Base-by-base conservation (phyloP, 2,329 filamentous ascomycete genomes). In the Penicillium sp. region DNA sequence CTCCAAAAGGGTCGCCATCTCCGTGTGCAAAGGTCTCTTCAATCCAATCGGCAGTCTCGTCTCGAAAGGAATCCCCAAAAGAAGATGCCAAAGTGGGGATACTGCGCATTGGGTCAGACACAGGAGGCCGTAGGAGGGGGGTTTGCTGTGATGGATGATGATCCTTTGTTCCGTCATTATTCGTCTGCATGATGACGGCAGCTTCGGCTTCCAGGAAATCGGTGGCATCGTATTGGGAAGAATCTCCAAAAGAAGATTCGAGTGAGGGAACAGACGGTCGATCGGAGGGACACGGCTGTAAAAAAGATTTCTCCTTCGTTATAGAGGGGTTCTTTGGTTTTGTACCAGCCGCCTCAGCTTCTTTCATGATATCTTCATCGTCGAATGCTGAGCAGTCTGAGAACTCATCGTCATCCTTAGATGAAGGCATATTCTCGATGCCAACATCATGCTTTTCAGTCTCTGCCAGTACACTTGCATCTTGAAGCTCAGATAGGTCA, bases 321-420 rank as follows among this genome's bases (percentile, higher is more conserved):
- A 42, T n/a, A 46, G 49, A 14, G 16, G 26, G 40, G 11, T n/a
- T 40, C 14, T 46, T 47, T 27, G 40, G 30, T 51, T 36, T 35
- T 5, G 46, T 46, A 35, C 53, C 51, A n/a, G 57, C 53, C 18
- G 51, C 56, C 23, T 65, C 66, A 7, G 57, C 61, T 47, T 62
- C 52, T 47, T 63, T 61, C 23, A 70, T 54, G 36, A 69, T 54
- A 8, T 70, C 63, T 51, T 64, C 66, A 26, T 70, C 63, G 47
- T 69, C 54, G 43, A 71, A 71, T 38, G 59, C 64, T 3, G 69
- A 71, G 43, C 68, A 71, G 32, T 70, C 68, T 3, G 67, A 70
- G 51, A 71, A 71, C 41, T 69, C 66, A 39, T 70, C 67, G 3
- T 66, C 63, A 11, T 70, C 63, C 5, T 56, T 55, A 7, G 11